A percentile compares a stretch with the other conserved stretches of the same genome.
phyloP scores from a whole-genome alignment of 2,329 filamentous ascomycete species.

The Macroventuria anomochaeta region DNA sequence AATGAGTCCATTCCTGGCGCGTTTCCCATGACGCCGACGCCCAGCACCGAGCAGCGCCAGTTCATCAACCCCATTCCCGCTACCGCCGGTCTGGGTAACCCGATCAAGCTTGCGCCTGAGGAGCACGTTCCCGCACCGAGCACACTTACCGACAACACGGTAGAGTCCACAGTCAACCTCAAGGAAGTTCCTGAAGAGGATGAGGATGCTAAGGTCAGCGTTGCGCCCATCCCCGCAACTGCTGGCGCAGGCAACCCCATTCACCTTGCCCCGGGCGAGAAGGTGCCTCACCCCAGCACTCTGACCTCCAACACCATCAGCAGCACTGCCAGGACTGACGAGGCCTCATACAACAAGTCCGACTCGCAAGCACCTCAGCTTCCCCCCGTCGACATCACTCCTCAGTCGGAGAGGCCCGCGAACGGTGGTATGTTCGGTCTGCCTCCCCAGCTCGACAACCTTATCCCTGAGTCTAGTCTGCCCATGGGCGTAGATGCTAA shows the following conservation, averaged over 20 bases:
- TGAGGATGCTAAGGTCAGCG: conserved; percentile 55
- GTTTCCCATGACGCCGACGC: conserved; percentile 75
- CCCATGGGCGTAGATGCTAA: conserved; percentile 65
- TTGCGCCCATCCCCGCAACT: conserved; percentile 66
- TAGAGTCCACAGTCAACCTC: conserved; percentile 63
- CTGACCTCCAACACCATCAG: conserved; percentile 75
- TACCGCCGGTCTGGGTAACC: conserved; percentile 70
- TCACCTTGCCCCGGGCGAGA: conserved; percentile 77
- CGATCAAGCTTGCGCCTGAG: conserved; percentile 77
- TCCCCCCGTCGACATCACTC: conserved; percentile 53
- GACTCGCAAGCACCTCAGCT: conserved; percentile 61
- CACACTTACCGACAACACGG: conserved; percentile 70
- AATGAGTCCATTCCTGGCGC: conserved; percentile 62
- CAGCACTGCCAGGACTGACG: conserved; percentile 64
- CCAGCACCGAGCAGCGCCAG: conserved; percentile 49
- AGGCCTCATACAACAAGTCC: conserved; percentile 85
- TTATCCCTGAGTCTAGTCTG: conserved; percentile 84
- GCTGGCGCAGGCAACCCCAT: conserved; percentile 76
- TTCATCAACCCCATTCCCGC: conserved; percentile 68
- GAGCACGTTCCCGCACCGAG: conserved; percentile 76
- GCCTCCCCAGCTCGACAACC: conserved; percentile 61
- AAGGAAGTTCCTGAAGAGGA: conserved; percentile 38
- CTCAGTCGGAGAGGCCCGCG: conserved; percentile 52
- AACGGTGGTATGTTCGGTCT: conserved; percentile 55
- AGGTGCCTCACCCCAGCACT: conserved; percentile 71